Percentiles rank a stretch among this genome's conserved stretches.
phyloP scores from a whole-genome alignment of 2,329 filamentous ascomycete genomes.

The Microsporum canis region DNA sequence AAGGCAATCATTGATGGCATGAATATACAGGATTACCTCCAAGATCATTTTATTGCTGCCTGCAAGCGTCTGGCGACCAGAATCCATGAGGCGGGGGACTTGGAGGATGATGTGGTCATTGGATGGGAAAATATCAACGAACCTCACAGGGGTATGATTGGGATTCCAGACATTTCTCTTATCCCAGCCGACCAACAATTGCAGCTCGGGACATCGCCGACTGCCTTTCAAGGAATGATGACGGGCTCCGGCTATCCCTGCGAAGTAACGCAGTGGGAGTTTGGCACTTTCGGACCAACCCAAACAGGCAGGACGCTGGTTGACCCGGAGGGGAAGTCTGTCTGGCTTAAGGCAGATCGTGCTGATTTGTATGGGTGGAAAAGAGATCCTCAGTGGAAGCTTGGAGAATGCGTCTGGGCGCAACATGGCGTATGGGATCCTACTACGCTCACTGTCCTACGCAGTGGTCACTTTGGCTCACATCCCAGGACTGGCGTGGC shows the following conservation, averaged over 20 bases:
- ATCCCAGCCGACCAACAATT: constrained; percentile 81
- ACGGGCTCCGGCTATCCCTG: constrained; percentile 84
- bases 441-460: constrained; percentile 59
- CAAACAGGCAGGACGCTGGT: constrained; percentile 74
- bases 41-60: constrained; percentile 72
- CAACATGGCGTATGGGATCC: constrained; percentile 95
- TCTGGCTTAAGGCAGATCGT: constrained; percentile 73
- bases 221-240: constrained; percentile 85
- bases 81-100: constrained; percentile 79
- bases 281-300: constrained; percentile 84
- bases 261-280: constrained; percentile 85
- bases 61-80: constrained; percentile 68
- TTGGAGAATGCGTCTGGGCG: constrained; percentile 94
- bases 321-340: constrained; percentile 73
- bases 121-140: constrained; percentile 97
- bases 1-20: constrained; percentile 89
- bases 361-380: constrained; percentile 90
- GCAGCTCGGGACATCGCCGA: constrained; percentile 86
- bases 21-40: constrained; percentile 94
- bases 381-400: constrained; percentile 73
- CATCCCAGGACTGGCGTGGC: constrained; percentile 61
- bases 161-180: constrained; percentile 65
- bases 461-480: constrained; percentile 78
- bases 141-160: constrained; percentile 78
- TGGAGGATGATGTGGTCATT: constrained; percentile 77